Base-by-base conservation (phyloP, 2,329 filamentous ascomycete genomes). In the Aotearoamyces nothofagi region DNA sequence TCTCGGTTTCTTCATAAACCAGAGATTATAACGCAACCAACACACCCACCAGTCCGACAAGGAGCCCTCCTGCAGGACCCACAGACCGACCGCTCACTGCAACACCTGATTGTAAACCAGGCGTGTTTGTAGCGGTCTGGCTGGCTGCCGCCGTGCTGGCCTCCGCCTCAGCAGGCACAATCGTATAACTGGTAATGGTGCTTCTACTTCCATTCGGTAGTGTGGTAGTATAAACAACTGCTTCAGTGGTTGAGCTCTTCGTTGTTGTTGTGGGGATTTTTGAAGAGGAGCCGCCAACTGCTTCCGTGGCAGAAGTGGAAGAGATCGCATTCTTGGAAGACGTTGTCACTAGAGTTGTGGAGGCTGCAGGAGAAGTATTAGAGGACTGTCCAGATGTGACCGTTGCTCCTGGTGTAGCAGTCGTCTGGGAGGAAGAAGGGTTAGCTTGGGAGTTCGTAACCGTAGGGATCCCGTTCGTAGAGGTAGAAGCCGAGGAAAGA, bases 211-310 rank as follows among this genome's bases (percentile, higher is more conserved):
- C 45, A 26, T 40, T 37, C 6, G 41, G 27, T 5, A 41, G 17
- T 2, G 43, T 47, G 4, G 44, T 42, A 6, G 42, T 46, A 22
- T 31, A 43, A 8, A 46, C 35, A n/a, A 37, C 33, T 29, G 38
- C 33, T 22, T 41, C 38, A 5, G 43, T 42, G 28, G 37, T 30
- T 4, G 36, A 40, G 15, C 26, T 22, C 15, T 27, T 26, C 15
- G 25, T 33, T n/a, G 24, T 26, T 15, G 22, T 30, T 12, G 37
- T 12, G 9, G 15, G 22, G 17, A 9, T 12, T 17, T 12, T 15
- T 16, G 19, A 23, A 13, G 13, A 11, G 13, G 15, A 9, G n/a
- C n/a, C n/a, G n/a, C n/a, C n/a, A n/a, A n/a, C n/a, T n/a, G n/a
- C n/a, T n/a, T n/a, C n/a, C 11, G 14, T 17, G 27, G 25, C 28